Evolutionary conservation across 2,329 filamentous ascomycete species (phyloP), one percentile per base, ranked within the genome.

Genomic region (Allantophomopsis cytisporea): DNA sequence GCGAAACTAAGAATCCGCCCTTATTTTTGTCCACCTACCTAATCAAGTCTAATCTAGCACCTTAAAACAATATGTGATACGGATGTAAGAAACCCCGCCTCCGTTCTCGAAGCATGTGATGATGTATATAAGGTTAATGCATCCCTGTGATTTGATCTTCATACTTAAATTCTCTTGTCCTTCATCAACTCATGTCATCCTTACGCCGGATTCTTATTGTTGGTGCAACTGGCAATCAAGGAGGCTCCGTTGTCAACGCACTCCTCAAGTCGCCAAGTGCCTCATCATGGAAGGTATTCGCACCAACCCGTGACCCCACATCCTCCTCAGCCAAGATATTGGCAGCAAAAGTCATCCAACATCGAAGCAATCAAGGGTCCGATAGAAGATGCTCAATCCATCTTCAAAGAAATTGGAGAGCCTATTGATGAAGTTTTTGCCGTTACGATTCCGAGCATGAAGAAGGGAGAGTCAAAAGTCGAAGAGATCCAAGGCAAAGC

Each of bases 401-500:
- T 70, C 35, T 56, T 63, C 0, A 52, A 56, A 1, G 55, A 50
- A 0, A 64, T 75, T 21, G 75, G 76, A 44, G 43, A 39, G 11
- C 55, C 59, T 0, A 60, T 73, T 32, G 69, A 66, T 62, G 71
- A 69, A 2, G 70, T 76, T 3, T 76, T 69, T 52, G 66, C 61
- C 35, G 69, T 76, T 21, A 41, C 44, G 43, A 37, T 46, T 40
- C 38, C 40, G 46, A 49, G 38, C 68, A 73, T 50, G 60, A 60
- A 31, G 45, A 49, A n/a, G 63, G 66, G 41, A 61, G 69, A 20
- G 18, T 4, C 4, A 7, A 20, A 20, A 7, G 7, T 20, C 18
- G 18, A 20, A 7, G 18, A 20, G 42, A 43, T 47, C 7, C 69
- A 70, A 44, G 45, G 48, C 4, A 73, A 80, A 50, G 76, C 75